Evolutionary conservation across 23 red algal genomes (phyloP), one percentile per base, ranked within the genome.

Genomic region (Gracilariopsis chorda): DNA sequence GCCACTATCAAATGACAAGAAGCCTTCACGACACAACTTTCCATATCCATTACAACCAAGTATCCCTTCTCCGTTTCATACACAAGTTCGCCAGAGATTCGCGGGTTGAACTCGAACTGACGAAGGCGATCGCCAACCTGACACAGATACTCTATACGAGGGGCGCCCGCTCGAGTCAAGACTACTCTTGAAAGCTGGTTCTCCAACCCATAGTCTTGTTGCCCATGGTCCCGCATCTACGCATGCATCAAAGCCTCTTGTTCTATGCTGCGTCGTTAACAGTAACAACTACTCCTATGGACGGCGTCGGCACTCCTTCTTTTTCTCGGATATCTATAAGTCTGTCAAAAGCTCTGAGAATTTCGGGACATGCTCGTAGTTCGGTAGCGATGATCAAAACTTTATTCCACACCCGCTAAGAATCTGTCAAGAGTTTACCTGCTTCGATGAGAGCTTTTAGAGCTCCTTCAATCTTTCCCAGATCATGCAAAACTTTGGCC

Each of bases 81-180:
- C 10, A 94, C 94, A 28, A 99, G 49, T 11, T 90, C 82, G 12
- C 77, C 84, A 20, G 93, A 44, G 14, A 82, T 67, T 34, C 49
- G 29, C 7, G 97, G 97, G 77, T 96, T 90, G 86, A 96, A 99
- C 73, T 99, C 97, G 87, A 99, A 99, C 55, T 99, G 97, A 27
- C 97, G 82, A 11, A 93, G 88, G 16, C 91, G 83, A 46, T 94
- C 83, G 7, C 69, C 43, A 9, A 63, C 44, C 21, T 86, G 79
- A 32, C 64, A 46, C 34, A 86, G 48, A 42, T 78, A 94, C 13
- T 77, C 53, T 41, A 94, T 86, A 8, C 78, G 64, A 24, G 91
- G 91, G 29, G 80, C 70, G 11, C 91, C 91, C 4, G 68, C 68
- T 17, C 91, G 67, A 7, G 47, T 63, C 1, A 84, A 37, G 1